These are phyloP conservation scores for Lotmaria passim DNA, from an alignment of 208 protist species.

Conservation along the genomic window DNA sequence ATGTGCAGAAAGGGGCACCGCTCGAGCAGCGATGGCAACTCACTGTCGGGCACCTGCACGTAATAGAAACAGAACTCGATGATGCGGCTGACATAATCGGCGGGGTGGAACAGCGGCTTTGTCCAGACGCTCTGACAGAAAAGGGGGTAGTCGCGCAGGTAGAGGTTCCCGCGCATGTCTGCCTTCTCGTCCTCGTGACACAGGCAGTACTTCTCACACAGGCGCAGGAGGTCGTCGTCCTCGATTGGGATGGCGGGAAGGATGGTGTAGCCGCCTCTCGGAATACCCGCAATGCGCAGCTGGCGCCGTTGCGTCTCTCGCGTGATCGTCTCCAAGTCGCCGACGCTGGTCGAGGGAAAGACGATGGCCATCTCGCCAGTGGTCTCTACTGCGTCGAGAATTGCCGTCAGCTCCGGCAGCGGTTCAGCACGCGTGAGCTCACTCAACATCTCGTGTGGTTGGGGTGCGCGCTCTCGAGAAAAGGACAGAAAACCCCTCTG, in stretches of 20 bases:
- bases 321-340: conserved; percentile 74
- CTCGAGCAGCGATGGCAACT: conserved; percentile 20
- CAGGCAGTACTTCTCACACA: conserved; percentile 65
- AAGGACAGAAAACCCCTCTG: not conserved
- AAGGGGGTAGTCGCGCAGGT: conserved; percentile 46
- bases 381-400: conserved; percentile 55
- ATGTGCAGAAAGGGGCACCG: conserved; percentile 73
- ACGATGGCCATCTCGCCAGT: conserved; percentile 73
- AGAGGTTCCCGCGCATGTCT: conserved; percentile 46
- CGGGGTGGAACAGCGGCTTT: conserved; percentile 68
- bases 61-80: conserved; percentile 60
- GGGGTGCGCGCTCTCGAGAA: not conserved
- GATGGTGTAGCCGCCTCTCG: conserved; percentile 68
- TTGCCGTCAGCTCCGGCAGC: conserved; percentile 22
- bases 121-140: conserved; percentile 30
- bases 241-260: conserved; percentile 69
- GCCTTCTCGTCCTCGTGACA: conserved; percentile 42
- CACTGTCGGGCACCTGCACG: conserved; percentile 23
- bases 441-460: conserved; percentile 5
- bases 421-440: conserved; percentile 20
- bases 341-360: conserved; percentile 49
- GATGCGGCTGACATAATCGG: conserved; percentile 70
- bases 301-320: conserved; percentile 54
- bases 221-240: conserved; percentile 55
- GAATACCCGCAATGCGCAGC: conserved; percentile 75